Evolutionary conservation across 2,329 filamentous ascomycete species (phyloP), one percentile per base, ranked within the genome.

Genomic region (Penicillium sp.): DNA sequence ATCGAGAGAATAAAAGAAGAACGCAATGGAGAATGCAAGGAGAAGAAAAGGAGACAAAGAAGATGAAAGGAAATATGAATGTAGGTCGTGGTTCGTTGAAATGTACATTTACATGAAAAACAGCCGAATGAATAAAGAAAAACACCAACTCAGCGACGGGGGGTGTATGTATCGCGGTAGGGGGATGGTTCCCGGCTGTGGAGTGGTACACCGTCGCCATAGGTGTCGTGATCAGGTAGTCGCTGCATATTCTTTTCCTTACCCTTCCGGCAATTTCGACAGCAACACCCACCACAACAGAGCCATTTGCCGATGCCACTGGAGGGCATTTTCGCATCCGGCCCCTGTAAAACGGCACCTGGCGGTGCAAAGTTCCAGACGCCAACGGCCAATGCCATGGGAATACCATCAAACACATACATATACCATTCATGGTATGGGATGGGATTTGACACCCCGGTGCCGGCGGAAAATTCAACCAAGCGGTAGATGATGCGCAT

Each of bases 401-500:
- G 75, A 6, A 68, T 56, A 0, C 69, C 69, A 56, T 78, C 76
- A 12, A 77, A 69, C 19, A 65, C 66, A 35, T 78, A 75, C 45
- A 77, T 70, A 3, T 67, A 71, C 9, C 75, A 65, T 30, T 74
- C 70, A 41, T 69, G 60, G 19, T 69, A 73, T 7, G 72, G 72
- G 22, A 74, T 70, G 25, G 79, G 70, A 12, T 79, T 67, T 26
- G 69, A 61, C 0, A 33, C 49, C 19, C 45, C 41, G 8, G 44
- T 33, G 5, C 80, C 66, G 48, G 74, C 76, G 59, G 84, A 85
- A 70, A 82, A 85, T 68, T 87, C 83, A n/a, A 84, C 75, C 0
- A 82, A 75, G 8, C 84, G 79, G 65, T 78, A 87, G 53, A 86
- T 76, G 52, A 82, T 86, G 22, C 84, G 78, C 1, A 75, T 67